Conservation (phyloP, 2,329 filamentous ascomycete species). For the Periglandula ipomoeae region DNA sequence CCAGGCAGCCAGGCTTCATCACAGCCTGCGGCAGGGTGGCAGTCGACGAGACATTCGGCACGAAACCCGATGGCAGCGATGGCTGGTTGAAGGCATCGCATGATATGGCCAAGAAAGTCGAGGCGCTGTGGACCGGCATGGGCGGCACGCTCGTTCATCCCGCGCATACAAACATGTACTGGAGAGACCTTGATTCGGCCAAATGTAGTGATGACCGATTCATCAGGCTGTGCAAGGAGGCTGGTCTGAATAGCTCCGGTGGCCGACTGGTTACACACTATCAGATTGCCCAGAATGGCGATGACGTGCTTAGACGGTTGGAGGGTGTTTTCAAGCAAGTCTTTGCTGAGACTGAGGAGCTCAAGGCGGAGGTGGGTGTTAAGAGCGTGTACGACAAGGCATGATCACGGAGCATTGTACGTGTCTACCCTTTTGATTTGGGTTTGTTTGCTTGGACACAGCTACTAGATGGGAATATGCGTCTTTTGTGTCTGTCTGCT, state of each 20-base stretch:
- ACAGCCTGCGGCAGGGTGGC: constrained; percentile 63
- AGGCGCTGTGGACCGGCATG: constrained; percentile 58
- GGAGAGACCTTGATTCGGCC: constrained; percentile 62
- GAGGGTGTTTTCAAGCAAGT: constrained; percentile 42
- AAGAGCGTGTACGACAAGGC: constrained; percentile 5
- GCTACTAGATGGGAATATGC: too few relatives aligned
- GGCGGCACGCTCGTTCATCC: constrained; percentile 62
- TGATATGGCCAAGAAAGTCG: constrained; percentile 51
- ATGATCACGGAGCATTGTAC: neutral
- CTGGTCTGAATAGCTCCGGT: constrained; percentile 32
- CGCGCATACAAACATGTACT: constrained; percentile 88
- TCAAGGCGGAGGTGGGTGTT: neutral
- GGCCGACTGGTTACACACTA: constrained; percentile 39
- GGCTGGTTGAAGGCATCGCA: constrained; percentile 55
- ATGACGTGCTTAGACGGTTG: constrained; percentile 50
- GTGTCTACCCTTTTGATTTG: neutral
- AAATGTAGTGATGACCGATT: constrained; percentile 33
- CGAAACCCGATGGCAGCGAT: constrained; percentile 27
- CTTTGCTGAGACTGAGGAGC: constrained; percentile 14
- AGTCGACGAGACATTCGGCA: constrained; percentile 41
- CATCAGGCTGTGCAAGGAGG: constrained; percentile 28
- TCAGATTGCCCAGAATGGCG: constrained; percentile 52
- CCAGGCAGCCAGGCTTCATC: constrained; percentile 64
- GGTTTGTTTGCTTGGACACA: too few relatives aligned
- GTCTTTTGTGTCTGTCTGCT: too few relatives aligned